These are phyloP conservation scores for Trichophaea hybrida DNA, from an alignment of 2,329 filamentous ascomycete species.

Conservation along the genomic window DNA sequence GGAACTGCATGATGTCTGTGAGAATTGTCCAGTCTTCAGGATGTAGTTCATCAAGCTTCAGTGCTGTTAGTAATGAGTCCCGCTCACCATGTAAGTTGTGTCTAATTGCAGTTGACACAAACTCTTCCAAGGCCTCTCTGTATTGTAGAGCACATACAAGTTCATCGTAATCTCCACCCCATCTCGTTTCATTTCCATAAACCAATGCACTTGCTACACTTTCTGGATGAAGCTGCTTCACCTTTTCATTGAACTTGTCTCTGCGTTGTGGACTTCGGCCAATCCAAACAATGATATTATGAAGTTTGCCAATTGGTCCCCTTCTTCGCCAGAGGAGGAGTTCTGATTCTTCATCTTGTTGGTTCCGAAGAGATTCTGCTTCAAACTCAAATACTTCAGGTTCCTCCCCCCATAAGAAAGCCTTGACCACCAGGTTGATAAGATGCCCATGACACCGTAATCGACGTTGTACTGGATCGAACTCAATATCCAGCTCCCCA, in stretches of 20 bases:
- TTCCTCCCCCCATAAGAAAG: constrained; percentile 6
- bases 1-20: neutral
- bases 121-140: neutral
- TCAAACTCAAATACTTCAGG: neutral
- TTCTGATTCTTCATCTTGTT: neutral
- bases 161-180: constrained; percentile 3
- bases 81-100: neutral
- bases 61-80: neutral
- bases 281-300: constrained; percentile 1
- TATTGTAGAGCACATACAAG: neutral
- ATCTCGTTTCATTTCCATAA: neutral
- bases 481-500: neutral
- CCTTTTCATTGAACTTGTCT: neutral
- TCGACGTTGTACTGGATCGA: constrained; percentile 2
- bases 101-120: constrained; percentile 11
- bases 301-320: neutral
- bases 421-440: constrained; percentile 9
- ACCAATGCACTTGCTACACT: neutral
- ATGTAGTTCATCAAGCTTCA: neutral
- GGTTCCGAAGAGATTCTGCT: neutral
- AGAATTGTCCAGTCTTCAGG: neutral
- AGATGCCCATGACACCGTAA: constrained; percentile 11
- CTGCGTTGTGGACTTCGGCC: neutral
- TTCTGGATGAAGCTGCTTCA: neutral
- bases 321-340: neutral